Evolutionary conservation across 2,329 filamentous ascomycete genomes (phyloP), one percentile per base, ranked within the genome.

Genomic region (Orbilia quercus): DNA sequence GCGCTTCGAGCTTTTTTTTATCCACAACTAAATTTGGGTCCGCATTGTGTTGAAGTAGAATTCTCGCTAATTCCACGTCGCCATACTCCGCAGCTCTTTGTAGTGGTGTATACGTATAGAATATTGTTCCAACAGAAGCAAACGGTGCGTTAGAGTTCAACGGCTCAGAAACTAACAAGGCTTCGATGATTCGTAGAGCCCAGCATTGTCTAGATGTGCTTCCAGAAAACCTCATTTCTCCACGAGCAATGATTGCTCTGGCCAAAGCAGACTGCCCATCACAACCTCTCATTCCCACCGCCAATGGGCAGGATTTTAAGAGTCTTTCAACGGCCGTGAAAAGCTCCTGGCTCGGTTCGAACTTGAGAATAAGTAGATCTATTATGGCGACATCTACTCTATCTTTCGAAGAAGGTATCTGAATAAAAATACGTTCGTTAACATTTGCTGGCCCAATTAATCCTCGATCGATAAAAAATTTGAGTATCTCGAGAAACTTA

Each of bases 141-240:
- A n/a, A n/a, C n/a, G n/a, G n/a, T n/a, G n/a, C 28, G 28, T 31
- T 9, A 9, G 5, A 9, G 28, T 31, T 31, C 28, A 9, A n/a
- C n/a, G 5, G 28, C 9, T 31, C 28, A 9, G 28, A 4, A 31
- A 31, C 9, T 9, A 31, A 31, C 28, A 31, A 31, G 28, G 28
- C 28, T 9, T 59, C 25, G 7, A 59, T 48, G 9, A 23, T 48
- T 16, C 7, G 5, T 5, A 59, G 16, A 14, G 55, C 55, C 55
- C 55, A 59, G 42, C 42, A 59, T 9, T 48, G 9, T 7, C 18
- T 1, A 22, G 20, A 9, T n/a, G 12, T 45, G 18, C 42, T 45
- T 2, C 42, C 16, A 9, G n/a, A 22, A 45, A 45, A 45, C 3
- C 20, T 2, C 9, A 7, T 9, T 45, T 22, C 42, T 20, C 42